Percentiles rank a stretch among this genome's conserved stretches.
Evolutionary conservation across 2,329 filamentous ascomycete species (phyloP).

Genomic region (Keithomyces neogunnii): DNA sequence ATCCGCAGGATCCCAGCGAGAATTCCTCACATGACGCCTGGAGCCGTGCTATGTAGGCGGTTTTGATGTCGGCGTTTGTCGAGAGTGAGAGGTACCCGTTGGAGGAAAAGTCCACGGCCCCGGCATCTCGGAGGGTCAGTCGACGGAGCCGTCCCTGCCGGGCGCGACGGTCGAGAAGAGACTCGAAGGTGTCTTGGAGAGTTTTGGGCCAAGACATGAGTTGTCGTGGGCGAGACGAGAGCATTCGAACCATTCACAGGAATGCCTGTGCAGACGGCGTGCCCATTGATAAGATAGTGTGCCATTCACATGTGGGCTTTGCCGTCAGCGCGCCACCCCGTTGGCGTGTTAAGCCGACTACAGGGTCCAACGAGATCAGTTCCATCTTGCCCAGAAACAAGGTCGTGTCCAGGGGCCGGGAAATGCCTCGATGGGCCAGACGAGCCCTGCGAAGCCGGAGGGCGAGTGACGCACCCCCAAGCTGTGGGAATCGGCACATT

Average conservation of each 20-base stretch:
- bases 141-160: conserved; percentile 31
- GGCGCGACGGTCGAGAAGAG: conserved; percentile 20
- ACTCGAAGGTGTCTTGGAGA: conserved; percentile 15
- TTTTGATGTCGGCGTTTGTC: conserved; percentile 37
- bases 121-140: conserved; percentile 51
- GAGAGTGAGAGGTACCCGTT: conserved; percentile 76
- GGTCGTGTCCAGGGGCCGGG: too few species aligned
- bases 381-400: too few species aligned
- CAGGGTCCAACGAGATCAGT: too few species aligned
- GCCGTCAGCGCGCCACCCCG: too few species aligned
- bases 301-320: too few species aligned
- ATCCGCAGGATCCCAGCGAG: conserved; percentile 41
- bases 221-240: background rate
- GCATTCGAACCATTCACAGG: background rate
- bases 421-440: too few species aligned
- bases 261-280: too few species aligned
- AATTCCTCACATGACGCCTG: conserved; percentile 10
- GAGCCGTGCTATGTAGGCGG: conserved; percentile 49
- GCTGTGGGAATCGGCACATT: too few species aligned
- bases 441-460: too few species aligned
- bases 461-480: too few species aligned
- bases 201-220: conserved; percentile 3
- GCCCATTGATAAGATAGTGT: too few species aligned
- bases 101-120: conserved; percentile 68
- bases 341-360: too few species aligned